phyloP scores from a whole-genome alignment of 2,329 filamentous ascomycete species.

The Zopfia rhizophila region DNA sequence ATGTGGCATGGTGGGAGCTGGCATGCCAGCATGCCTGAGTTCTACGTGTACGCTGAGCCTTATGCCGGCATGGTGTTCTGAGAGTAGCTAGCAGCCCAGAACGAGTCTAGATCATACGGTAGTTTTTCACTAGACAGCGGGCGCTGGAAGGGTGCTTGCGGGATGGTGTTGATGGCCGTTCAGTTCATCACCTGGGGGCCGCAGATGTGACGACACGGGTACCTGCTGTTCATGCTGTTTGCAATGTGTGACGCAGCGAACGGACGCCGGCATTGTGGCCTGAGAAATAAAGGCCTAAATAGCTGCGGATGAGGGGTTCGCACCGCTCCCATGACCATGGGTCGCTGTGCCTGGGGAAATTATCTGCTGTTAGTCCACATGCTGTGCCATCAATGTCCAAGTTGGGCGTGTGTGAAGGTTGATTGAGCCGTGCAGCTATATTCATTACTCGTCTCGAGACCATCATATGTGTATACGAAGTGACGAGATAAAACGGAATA shows the following conservation, averaged over 20 bases:
- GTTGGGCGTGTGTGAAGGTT: slow-evolving; percentile 11
- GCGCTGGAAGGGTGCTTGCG: no score
- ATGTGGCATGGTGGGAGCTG: no score
- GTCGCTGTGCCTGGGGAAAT: background rate
- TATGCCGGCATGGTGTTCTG: no score
- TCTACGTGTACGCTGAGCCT: no score
- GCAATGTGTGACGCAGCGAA: background rate
- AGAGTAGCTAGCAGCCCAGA: slow-evolving; percentile 18
- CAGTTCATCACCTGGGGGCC: no score
- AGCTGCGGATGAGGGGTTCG: background rate
- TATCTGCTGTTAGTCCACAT: background rate
- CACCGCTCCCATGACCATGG: slow-evolving; percentile 1
- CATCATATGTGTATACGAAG: slow-evolving; percentile 14
- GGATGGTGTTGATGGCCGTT: no score
- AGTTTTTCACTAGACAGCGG: no score
- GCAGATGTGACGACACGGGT: slow-evolving; percentile 25
- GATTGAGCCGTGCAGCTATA: slow-evolving; percentile 14
- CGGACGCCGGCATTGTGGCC: background rate
- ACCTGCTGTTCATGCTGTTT: slow-evolving; percentile 19
- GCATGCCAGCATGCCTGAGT: no score
- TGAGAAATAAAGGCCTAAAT: background rate
- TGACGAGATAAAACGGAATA: background rate
- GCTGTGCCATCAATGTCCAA: slow-evolving; percentile 6
- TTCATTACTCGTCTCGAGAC: slow-evolving; percentile 34
- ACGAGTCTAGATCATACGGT: no score